Evolutionary conservation across 2,329 filamentous ascomycete species (phyloP).

Genomic region (Nannizziopsis arthrosporioides): DNA sequence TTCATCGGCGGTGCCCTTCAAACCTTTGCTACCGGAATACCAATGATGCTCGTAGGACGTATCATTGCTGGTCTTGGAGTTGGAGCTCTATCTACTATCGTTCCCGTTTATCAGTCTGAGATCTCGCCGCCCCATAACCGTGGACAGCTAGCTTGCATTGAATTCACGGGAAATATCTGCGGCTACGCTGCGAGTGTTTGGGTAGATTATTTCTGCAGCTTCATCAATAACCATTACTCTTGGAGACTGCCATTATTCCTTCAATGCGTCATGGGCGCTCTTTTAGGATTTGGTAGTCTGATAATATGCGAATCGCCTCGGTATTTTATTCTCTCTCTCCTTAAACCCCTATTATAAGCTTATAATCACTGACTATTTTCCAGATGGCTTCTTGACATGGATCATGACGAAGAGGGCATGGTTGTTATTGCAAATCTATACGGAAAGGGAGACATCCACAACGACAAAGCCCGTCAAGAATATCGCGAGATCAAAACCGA

Average conservation of each 20-base stretch:
- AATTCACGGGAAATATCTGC: slow-evolving; percentile 93
- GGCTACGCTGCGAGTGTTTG: slow-evolving; percentile 94
- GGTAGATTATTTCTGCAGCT: slow-evolving; percentile 97
- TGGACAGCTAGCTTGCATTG: slow-evolving; percentile 90
- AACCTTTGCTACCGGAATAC: slow-evolving; percentile 67
- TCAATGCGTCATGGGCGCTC: slow-evolving; percentile 86
- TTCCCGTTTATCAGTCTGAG: slow-evolving; percentile 87
- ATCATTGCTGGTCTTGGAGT: slow-evolving; percentile 77
- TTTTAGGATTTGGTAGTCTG: slow-evolving; percentile 75
- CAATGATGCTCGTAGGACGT: slow-evolving; percentile 76
- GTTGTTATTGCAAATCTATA: slow-evolving; percentile 97
- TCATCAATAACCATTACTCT: slow-evolving; percentile 69
- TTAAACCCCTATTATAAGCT: not conserved
- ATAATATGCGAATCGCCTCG: slow-evolving; percentile 93
- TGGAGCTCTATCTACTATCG: slow-evolving; percentile 80
- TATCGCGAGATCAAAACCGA: slow-evolving; percentile 99
- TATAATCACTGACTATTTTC: slow-evolving; percentile 17
- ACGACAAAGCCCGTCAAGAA: slow-evolving; percentile 82
- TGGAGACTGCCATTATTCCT: slow-evolving; percentile 84
- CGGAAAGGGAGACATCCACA: slow-evolving; percentile 88
- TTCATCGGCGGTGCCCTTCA: slow-evolving; percentile 73
- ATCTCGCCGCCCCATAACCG: slow-evolving; percentile 94
- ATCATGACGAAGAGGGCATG: slow-evolving; percentile 96
- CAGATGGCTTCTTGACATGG: slow-evolving; percentile 94
- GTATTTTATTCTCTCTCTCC: slow-evolving; percentile 37